These are phyloP conservation scores for Leccinum pachyderme DNA, from an alignment of 1,284 basidiomycete genomes.

Conservation along the genomic window DNA sequence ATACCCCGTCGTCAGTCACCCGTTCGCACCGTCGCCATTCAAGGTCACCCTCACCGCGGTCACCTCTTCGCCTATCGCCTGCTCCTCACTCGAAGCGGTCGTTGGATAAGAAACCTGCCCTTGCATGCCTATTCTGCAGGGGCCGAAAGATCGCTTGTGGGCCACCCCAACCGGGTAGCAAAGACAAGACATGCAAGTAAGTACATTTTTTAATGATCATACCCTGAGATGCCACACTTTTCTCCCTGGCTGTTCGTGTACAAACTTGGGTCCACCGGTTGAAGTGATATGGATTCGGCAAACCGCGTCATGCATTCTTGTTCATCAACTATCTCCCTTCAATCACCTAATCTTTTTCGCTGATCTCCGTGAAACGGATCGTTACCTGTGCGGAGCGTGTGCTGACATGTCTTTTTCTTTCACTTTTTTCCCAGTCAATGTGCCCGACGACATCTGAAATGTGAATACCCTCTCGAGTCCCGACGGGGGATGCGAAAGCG, in stretches of 20 bases:
- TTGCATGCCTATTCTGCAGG: slow-evolving; percentile 62
- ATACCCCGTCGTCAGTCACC: slow-evolving; percentile 14
- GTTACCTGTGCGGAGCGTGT: slow-evolving; percentile 10
- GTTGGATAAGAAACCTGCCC: slow-evolving; percentile 47
- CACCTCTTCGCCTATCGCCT: slow-evolving; percentile 19
- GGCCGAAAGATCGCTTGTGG: slow-evolving; percentile 66
- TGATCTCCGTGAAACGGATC: slow-evolving; percentile 18
- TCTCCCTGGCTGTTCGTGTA: slow-evolving; percentile 2
- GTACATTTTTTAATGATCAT: slow-evolving; percentile 26
- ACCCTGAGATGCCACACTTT: background rate
- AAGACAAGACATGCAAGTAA: slow-evolving; percentile 62
- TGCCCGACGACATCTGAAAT: slow-evolving; percentile 52
- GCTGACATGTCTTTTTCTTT: slow-evolving; percentile 16
- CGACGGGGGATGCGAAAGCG: slow-evolving; percentile 60
- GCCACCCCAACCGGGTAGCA: slow-evolving; percentile 46
- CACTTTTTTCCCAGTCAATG: slow-evolving; percentile 50
- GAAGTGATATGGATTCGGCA: slow-evolving; percentile 6
- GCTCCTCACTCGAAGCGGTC: slow-evolving; percentile 20
- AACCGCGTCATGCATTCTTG: background rate
- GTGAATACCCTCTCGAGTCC: slow-evolving; percentile 59
- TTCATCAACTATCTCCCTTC: slow-evolving; percentile 15
- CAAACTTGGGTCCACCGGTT: slow-evolving; percentile 9
- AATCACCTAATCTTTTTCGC: slow-evolving; percentile 21
- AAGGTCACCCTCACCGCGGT: slow-evolving; percentile 26
- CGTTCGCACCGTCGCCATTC: slow-evolving; percentile 21